Evolutionary conservation across 2,329 filamentous ascomycete species (phyloP).

Genomic region (Akanthomyces uredinophilus): DNA sequence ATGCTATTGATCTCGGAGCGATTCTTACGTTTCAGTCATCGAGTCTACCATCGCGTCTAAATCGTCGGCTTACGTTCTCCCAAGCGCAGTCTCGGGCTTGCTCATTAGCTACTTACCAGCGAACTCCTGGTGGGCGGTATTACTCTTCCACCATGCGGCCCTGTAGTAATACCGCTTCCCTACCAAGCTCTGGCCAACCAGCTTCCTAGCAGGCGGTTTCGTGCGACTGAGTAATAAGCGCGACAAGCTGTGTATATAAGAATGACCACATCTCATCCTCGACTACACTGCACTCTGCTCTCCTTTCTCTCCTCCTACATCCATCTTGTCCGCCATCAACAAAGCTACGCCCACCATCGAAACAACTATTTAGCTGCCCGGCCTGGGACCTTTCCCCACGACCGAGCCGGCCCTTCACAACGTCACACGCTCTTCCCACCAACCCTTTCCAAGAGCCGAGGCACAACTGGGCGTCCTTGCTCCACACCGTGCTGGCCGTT

Average conservation of each 20-base stretch:
- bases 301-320: not conserved
- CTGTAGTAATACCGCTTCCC: slow-evolving; percentile 6
- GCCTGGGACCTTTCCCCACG: not conserved
- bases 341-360: not conserved
- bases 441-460: slow-evolving; percentile 11
- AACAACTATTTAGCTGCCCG: not conserved
- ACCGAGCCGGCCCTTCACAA: slow-evolving; percentile 1
- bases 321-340: not conserved
- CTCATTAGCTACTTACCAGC: not conserved
- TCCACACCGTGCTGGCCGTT: not conserved
- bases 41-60: not conserved
- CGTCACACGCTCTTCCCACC: not conserved
- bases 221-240: not conserved
- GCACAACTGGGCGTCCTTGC: not conserved
- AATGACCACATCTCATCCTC: not conserved
- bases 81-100: not conserved
- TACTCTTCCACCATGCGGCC: slow-evolving; percentile 8
- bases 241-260: not conserved
- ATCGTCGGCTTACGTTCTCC: not conserved
- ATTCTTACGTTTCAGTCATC: not conserved
- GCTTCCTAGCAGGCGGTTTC: not conserved
- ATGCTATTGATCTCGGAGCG: not conserved
- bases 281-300: not conserved
- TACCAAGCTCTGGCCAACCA: not conserved
- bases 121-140: slow-evolving; percentile 1